Evolutionary conservation across 2,329 filamentous ascomycete genomes (phyloP), one percentile per base, ranked within the genome.

Genomic region (Penicillium thymicola): DNA sequence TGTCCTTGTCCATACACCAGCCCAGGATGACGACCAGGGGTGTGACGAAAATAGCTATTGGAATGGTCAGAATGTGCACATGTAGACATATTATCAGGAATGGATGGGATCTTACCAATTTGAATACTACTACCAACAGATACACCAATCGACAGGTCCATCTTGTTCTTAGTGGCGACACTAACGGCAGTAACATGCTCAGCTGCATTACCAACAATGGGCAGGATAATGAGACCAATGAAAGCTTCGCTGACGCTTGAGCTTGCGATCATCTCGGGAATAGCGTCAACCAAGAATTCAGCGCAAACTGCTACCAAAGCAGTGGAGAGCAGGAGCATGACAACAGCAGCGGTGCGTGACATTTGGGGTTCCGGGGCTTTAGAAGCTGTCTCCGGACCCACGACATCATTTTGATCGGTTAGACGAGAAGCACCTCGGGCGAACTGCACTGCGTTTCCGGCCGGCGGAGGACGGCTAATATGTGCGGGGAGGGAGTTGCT

Each of bases 181-280:
- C 85, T 89, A 52, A 92, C 88, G 7, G 89, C 89, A 0, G 89
- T 92, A 21, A 89, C 88, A 77, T 92, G 89, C 75, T 92, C 89
- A 14, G 89, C 89, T 2, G 89, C 89, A 66, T 92, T 92, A 38
- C 89, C 88, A n/a, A 92, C 89, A 65, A 92, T 91, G 9, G 89
- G 89, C 5, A 93, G 77, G 51, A 93, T 84, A 65, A 93, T 92
- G 11, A 92, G 80, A 65, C 89, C 89, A 59, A 92, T 86, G 61
- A 93, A 92, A 34, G 89, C 87, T 67, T 89, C 82, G 59, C 82
- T 88, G 57, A 92, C 78, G 13, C 74, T 75, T 14, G 83, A 85
- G 4, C 78, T 73, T 18, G 78, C 74, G 2, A 89, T 84, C 72
- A 92, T 85, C 6, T 79, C 80, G 51, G 89, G 84, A 63, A 92